Base-by-base conservation (phyloP, 176 grass and related monocot genomes). In the Paspalum vaginatum region DNA sequence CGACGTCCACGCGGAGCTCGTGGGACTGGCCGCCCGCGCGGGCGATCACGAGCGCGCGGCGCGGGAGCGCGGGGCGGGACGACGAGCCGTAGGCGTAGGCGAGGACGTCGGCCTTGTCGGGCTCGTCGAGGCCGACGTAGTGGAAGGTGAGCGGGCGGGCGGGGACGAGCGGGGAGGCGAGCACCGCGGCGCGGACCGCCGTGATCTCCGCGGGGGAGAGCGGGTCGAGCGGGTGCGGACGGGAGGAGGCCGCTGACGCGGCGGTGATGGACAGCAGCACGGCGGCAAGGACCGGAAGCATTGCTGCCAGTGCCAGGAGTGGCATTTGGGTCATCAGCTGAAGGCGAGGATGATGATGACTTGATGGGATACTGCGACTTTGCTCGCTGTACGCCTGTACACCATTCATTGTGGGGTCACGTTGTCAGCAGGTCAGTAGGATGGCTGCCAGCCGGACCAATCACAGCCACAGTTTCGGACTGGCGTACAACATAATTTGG, bases 51-150 rank as follows among this genome's bases (percentile, higher is more conserved):
- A 93, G 68, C 15, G 87, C 86, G 8, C 60, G 75, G 4, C 72
- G 85, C 24, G 25, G 82, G 5, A 80, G 40, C 24, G 17, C 79
- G 20, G 16, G 80, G 27, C 38, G 20, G 27, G 41, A 6, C 22
- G 45, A 21, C 25, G n/a, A 61, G 49, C 77, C 78, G 44, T 92
- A 78, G 45, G 83, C 85, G 50, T 78, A 51, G 57, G 85, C 72
- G 9, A 90, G 61, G 50, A 93, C 65, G 45, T 86, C 82, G 2
- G 44, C 5, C 68, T 97, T 97, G 65, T 93, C 89, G 5, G 91
- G 91, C 79, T 97, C 94, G 79, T 97, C 91, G 49, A 97, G 91
- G 84, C 89, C 91, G 44, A 97, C 84, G 69, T 91, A 97, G 78
- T 97, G 90, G 83, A 93, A 91, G 85, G 83, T 65, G 26, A 90